Evolutionary conservation across 2,329 filamentous ascomycete genomes (phyloP), one percentile per base, ranked within the genome.

Genomic region (Didymella lethalis): DNA sequence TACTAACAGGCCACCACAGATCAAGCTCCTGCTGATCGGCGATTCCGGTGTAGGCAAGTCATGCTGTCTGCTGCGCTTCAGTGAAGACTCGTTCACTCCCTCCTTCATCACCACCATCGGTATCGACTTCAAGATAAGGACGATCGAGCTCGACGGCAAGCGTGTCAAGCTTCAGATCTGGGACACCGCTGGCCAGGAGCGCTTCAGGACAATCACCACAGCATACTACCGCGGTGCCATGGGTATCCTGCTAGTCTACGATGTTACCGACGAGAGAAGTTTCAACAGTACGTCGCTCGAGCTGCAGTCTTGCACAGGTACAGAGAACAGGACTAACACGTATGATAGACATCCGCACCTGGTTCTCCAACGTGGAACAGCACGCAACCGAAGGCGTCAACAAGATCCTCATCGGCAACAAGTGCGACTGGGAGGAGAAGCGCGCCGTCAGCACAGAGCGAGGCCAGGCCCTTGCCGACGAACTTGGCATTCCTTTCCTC

Each of bases 351-450:
- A 99, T 99, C 79, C 90, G 93, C 75, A 98, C 95, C 68, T 99
- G 95, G 95, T 99, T 99, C 83, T 93, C 93, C 76, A 98, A 99
- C 81, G 93, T 97, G 70, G 93, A 97, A 79, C 93, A 97, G 80
- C 93, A 99, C 82, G 95, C 95, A 59, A 97, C 92, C 72, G 95
- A 98, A 82, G 95, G 95, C 73, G 95, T 99, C 76, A 97, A 98
- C 88, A 99, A 98, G 85, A 98, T 99, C 76, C 87, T 99, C 67
- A 97, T 99, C 69, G 95, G 95, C 78, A 99, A 99, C 86, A 99
- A 99, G 83, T 99, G 95, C 82, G 95, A 99, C 81, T 98, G 95
- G 95, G 95, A 98, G 81, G 95, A 99, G 82, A 98, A 98, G 86
- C 90, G 95, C 69, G 93, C 91, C 54, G 91, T 99, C 41, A 93